Base-by-base conservation (phyloP, 192 early-diverging fungal genomes). In the Pilobolus umbonatus region DNA sequence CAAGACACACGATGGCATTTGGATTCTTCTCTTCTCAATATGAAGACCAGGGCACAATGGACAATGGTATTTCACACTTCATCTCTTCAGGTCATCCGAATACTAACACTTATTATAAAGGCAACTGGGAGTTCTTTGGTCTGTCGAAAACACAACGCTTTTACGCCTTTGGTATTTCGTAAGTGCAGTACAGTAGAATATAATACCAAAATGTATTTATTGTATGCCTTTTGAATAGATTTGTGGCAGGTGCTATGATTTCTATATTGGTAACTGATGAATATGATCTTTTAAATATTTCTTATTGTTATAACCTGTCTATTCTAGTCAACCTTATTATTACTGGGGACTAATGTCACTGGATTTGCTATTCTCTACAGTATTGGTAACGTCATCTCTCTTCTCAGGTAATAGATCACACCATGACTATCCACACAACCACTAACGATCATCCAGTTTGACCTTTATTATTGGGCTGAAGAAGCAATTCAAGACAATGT, bases 311-410 rank as follows among this genome's bases (percentile, higher is more conserved):
- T 38, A 7, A 5, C 31, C 30, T 30, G 22, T 56, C 30, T 64
- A 26, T 11, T 60, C 24, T 47, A 87, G 85, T 86, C 86, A 0
- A 81, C 85, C 5, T 65, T 82, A 30, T 38, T 75, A 22, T 65
- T 93, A 29, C 43, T 69, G 0, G 63, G 81, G 22, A 85, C 77
- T 6, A 70, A 82, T 34, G 58, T 92, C 44, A 64, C 80, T 8
- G 82, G 78, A 6, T 98, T 96, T 81, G 95, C 95, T 21, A 76
- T 93, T 35, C 76, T 95, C 42, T 98, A 96, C 68, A 90, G 90
- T 42, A 60, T 93, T 14, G 95, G 95, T 45, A 98, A 98, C 68
- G 59, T 95, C 19, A 55, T 95, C 19, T 90, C 93, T 28, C 61
- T 98, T 54, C 49, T 90, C 53, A 81, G 79, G 79, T 81, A 76